Evolutionary conservation across 345 rosid species (phyloP), one percentile per base, ranked within the genome.

Genomic region (Aegle marmelos): DNA sequence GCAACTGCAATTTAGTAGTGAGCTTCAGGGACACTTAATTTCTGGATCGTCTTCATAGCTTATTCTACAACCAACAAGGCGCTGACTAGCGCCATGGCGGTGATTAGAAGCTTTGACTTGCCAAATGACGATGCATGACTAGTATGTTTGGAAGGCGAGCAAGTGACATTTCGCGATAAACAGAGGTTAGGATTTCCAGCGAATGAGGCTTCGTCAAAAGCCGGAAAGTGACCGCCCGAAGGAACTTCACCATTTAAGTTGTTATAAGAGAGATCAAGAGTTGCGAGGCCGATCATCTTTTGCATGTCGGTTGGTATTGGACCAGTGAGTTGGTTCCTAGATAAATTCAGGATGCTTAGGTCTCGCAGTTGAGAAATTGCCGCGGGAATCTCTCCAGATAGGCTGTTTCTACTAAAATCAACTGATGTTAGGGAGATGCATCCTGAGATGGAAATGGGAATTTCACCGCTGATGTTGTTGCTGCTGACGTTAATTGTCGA

Each of bases 211-310:
- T 80, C 91, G 66, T 89, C 86, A 83, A 95, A 95, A 53, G 83
- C 98, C 22, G 84, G 62, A 62, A 92, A 93, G 77, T 95, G 97
- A 11, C 99, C 98, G 0, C 87, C 98, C 0, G 41, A 28, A 2
- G 99, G 97, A 41, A 95, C 74, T 65, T 77, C 77, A 1, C 98
- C 97, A 0, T 72, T 22, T 71, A 95, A 86, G 50, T 91, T 83
- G 80, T 95, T 93, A 82, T 80, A 78, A 14, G 98, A 87, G 77
- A 93, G 87, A 78, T 95, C 97, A 2, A 95, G 93, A 22, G 85
- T 85, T 7, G 97, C 89, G 64, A 95, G 93, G 31, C 98, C 89
- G 1, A 83, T 86, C 96, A 93, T 93, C 81, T 50, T 75, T 16
- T 89, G 79, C 31, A 95, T 89, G 72, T 90, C 97, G 34, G 16